phyloP scores from a whole-genome alignment of 179 eudicot species.

The Patellifolia procumbens region DNA sequence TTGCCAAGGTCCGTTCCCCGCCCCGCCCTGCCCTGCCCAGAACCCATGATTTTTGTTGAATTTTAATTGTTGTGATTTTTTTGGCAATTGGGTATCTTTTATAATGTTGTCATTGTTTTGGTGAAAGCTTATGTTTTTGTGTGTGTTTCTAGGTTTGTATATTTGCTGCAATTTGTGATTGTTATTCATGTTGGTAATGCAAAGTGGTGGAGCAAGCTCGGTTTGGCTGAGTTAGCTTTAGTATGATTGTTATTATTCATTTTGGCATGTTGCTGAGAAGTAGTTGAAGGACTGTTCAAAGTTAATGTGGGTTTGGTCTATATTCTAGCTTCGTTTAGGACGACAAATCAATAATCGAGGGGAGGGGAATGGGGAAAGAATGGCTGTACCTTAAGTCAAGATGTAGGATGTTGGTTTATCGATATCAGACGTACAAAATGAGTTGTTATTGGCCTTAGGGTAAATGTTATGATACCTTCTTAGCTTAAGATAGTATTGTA shows the following conservation, averaged over 20 bases:
- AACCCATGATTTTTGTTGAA: background rate
- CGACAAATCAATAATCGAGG: no score
- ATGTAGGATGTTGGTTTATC: background rate
- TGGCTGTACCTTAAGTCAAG: no score
- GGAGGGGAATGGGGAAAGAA: background rate
- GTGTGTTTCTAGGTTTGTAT: no score
- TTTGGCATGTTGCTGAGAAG: background rate
- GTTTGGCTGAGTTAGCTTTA: background rate
- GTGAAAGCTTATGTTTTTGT: no score
- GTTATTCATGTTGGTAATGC: background rate
- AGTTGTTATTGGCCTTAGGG: no score
- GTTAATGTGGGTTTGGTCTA: background rate
- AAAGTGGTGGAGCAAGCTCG: background rate
- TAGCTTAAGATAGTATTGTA: no score
- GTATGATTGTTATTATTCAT: background rate
- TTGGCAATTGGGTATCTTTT: no score
- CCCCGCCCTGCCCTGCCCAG: no score
- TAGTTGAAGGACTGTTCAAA: background rate
- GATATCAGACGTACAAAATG: background rate
- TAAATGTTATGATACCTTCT: no score
- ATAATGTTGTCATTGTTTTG: background rate
- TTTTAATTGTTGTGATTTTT: background rate
- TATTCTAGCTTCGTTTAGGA: no score
- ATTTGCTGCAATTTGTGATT: background rate
- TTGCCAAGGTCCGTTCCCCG: slow-evolving; percentile 81